Evolutionary conservation across 306 rosid species (phyloP).

Genomic region (Quercus bicolor): DNA sequence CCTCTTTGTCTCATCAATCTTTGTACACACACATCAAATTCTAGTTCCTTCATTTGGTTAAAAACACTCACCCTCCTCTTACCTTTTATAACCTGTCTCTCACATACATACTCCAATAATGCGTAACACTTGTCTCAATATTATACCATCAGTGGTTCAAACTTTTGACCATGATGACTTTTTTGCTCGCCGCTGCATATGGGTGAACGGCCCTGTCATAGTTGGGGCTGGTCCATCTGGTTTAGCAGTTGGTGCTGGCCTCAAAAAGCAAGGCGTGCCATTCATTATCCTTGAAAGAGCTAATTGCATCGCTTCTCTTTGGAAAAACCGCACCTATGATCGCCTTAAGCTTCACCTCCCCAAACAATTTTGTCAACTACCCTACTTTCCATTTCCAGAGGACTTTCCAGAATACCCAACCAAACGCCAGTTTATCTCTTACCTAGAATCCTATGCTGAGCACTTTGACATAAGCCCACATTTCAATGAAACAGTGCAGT

Average conservation of each 20-base stretch:
- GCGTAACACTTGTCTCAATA: conserved; percentile 37
- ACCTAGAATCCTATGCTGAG: conserved; percentile 70
- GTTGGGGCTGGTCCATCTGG: conserved; percentile 95
- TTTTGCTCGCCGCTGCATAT: conserved; percentile 49
- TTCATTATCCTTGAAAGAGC: conserved; percentile 71
- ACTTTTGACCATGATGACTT: conserved; percentile 35
- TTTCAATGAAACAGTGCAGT: conserved; percentile 86
- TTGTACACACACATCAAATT: neutral
- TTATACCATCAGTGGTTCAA: conserved; percentile 42
- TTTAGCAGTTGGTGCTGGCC: conserved; percentile 75
- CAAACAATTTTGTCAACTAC: conserved; percentile 74
- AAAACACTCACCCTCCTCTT: neutral
- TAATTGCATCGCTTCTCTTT: conserved; percentile 84
- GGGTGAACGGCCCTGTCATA: conserved; percentile 86
- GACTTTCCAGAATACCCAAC: conserved; percentile 79
- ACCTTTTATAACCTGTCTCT: neutral
- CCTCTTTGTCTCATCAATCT: neutral
- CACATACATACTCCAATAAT: neutral
- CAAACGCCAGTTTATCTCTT: conserved; percentile 69
- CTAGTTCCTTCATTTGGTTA: neutral
- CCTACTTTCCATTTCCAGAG: conserved; percentile 69
- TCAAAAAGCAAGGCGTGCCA: conserved; percentile 76
- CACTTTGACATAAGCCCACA: conserved; percentile 66
- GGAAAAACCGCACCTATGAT: conserved; percentile 76
- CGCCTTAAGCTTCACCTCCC: conserved; percentile 96